phyloP scores from a whole-genome alignment of 345 rosid genomes.

The Pugionium cornutum region DNA sequence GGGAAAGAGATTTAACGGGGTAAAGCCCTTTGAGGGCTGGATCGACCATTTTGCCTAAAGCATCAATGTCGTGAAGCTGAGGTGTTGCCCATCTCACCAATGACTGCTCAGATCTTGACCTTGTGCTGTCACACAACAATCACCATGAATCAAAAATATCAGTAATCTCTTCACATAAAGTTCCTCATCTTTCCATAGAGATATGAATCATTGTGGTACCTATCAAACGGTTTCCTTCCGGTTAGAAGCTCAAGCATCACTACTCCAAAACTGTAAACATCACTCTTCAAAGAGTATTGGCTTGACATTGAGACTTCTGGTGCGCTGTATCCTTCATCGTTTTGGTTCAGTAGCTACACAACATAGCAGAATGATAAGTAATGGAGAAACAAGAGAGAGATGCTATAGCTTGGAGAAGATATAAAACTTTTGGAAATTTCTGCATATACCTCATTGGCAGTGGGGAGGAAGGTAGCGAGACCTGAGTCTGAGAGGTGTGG shows the following conservation, averaged over 20 bases:
- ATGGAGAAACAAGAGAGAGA: conserved; percentile 3
- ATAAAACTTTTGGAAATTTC: neutral
- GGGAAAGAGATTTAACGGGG: conserved; percentile 68
- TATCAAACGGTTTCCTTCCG: conserved; percentile 96
- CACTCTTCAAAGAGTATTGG: conserved; percentile 85
- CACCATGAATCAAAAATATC: too few species aligned
- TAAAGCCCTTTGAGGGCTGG: conserved; percentile 89
- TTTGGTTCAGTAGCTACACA: conserved; percentile 62
- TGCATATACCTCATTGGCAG: conserved; percentile 68
- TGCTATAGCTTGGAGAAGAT: neutral
- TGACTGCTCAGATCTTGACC: conserved; percentile 87
- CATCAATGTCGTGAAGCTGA: conserved; percentile 35
- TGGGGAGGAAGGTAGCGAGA: conserved; percentile 74
- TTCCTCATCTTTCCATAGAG: neutral
- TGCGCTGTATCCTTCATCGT: conserved; percentile 72
- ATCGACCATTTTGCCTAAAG: conserved; percentile 93
- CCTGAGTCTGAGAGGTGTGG: conserved; percentile 95
- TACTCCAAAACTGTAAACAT: conserved; percentile 81
- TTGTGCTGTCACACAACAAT: conserved; percentile 52
- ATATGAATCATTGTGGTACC: conserved; percentile 40
- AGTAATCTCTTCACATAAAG: too few species aligned
- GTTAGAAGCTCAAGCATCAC: conserved; percentile 73
- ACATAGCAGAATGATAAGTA: conserved; percentile 5
- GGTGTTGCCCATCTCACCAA: conserved; percentile 99
- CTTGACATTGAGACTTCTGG: conserved; percentile 97